Base-by-base conservation (phyloP, 1,284 basidiomycete species). In the Cystobasidiaceae sp. region DNA sequence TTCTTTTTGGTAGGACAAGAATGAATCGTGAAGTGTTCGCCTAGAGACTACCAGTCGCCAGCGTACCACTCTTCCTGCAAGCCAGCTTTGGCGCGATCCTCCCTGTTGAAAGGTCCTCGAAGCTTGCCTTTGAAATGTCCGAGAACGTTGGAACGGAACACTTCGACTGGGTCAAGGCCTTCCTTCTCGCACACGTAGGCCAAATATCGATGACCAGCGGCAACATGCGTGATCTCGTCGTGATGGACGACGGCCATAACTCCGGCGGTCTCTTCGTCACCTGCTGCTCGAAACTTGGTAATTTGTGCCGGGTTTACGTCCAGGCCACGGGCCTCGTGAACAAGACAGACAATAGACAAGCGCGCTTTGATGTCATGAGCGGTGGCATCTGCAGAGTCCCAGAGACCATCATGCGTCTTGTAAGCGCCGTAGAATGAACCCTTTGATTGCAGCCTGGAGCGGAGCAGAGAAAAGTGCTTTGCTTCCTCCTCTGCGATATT, bases 301-400 rank as follows among this genome's bases (percentile, higher is more conserved):
- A 94, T 90, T 2, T 90, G 92, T 13, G 82, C 80, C 0, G 90
- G 90, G 74, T 90, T 90, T 66, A 92, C 88, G 76, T 93, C 91
- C 6, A 93, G 80, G 2, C 90, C 90, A 28, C 90, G 80, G 1
- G 90, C 89, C 79, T 93, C 90, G 74, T 92, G 90, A 0, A 93
- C 90, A 30, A 93, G 84, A 72, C 92, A 90, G 70, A 93, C 90
- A 75, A 93, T 92, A 1, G 88, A 88, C 27, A 93, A 83, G 2
- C 90, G 82, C 0, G 89, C 81, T 34, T 84, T 83, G 32, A 93
- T 81, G 1, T 87, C 89, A 55, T 84, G 75, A 2, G 83, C 83
- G 0, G 90, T 93, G 50, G 85, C 82, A 15, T 80, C 80, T 0
- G 90, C 90, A 3, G 87, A 88, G 65, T 90, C 87, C 87, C 72